Percentiles rank a stretch among this genome's conserved stretches.
Conservation (phyloP, 805 yeast species). For the Tetrapisispora namnaoensis region DNA sequence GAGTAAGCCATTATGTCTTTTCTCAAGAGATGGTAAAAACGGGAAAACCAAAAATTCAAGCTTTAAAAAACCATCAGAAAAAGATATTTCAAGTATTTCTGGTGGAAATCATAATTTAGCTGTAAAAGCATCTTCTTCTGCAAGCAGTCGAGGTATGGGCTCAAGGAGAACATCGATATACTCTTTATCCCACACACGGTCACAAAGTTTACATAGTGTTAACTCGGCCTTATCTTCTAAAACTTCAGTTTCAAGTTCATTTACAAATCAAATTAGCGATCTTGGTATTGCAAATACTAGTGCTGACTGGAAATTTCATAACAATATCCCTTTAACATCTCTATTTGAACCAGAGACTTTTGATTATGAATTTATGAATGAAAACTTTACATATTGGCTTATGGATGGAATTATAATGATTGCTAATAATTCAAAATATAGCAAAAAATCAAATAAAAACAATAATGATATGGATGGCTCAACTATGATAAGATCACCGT, state of each 20-base stretch:
- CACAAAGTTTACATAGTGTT: not conserved
- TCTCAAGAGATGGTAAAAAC: conserved; percentile 2
- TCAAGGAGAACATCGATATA: conserved; percentile 3
- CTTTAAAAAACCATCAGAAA: not conserved
- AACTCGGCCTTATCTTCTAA: not conserved
- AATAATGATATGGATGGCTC: not conserved
- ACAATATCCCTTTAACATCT: conserved; percentile 15
- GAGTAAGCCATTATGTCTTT: conserved; percentile 18
- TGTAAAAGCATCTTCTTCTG: not conserved
- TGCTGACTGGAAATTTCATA: conserved; percentile 21
- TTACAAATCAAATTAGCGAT: not conserved
- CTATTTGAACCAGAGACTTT: conserved; percentile 19
- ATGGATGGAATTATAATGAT: conserved; percentile 18
- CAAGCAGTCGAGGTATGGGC: not conserved
- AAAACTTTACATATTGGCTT: conserved; percentile 17
- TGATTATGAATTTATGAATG: conserved; percentile 12
- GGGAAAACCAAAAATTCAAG: not conserved
- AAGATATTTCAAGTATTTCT: not conserved
- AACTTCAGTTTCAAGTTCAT: not conserved
- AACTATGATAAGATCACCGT: not conserved
- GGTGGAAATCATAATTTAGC: not conserved
- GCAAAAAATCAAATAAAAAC: not conserved
- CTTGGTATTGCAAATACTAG: conserved; percentile 8
- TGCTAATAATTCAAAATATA: conserved; percentile 4
- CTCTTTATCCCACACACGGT: not conserved